Conservation (phyloP, 2,329 filamentous ascomycete species). For the Monosporascus sp. region DNA sequence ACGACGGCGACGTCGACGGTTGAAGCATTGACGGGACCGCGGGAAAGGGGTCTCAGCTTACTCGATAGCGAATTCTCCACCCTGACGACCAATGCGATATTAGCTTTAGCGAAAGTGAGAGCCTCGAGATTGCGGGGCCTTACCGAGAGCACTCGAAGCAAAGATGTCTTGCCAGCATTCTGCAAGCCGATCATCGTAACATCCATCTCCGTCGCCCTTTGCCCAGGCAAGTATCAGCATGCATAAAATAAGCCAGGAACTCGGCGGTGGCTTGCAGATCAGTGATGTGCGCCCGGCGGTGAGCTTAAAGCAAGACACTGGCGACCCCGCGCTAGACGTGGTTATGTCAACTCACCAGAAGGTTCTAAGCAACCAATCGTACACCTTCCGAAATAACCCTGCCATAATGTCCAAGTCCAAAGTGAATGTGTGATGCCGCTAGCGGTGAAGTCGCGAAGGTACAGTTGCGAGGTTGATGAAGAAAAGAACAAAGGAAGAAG, state of each 20-base stretch:
- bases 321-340: constrained; percentile 22
- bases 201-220: constrained; percentile 98
- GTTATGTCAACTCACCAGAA: constrained; percentile 70
- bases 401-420: constrained; percentile 58
- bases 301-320: constrained; percentile 15
- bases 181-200: constrained; percentile 98
- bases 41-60: constrained; percentile 49
- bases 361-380: constrained; percentile 96
- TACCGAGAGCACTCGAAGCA: constrained; percentile 92
- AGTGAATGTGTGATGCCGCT: constrained; percentile 9
- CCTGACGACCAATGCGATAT: constrained; percentile 47
- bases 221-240: constrained; percentile 15
- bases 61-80: constrained; percentile 98
- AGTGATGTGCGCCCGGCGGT: constrained; percentile 17
- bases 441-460: constrained; percentile 6
- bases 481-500: constrained; percentile 21
- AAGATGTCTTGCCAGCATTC: constrained; percentile 95
- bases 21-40: neutral
- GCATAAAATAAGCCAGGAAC: constrained; percentile 5
- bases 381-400: constrained; percentile 86
- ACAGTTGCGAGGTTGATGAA: constrained; percentile 9
- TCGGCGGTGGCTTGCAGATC: constrained; percentile 10
- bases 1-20: constrained; percentile 10
- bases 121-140: constrained; percentile 33
- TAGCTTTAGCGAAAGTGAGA: constrained; percentile 11